Evolutionary conservation across 106 monocot genomes (phyloP).

Genomic region (Allium sativum): DNA sequence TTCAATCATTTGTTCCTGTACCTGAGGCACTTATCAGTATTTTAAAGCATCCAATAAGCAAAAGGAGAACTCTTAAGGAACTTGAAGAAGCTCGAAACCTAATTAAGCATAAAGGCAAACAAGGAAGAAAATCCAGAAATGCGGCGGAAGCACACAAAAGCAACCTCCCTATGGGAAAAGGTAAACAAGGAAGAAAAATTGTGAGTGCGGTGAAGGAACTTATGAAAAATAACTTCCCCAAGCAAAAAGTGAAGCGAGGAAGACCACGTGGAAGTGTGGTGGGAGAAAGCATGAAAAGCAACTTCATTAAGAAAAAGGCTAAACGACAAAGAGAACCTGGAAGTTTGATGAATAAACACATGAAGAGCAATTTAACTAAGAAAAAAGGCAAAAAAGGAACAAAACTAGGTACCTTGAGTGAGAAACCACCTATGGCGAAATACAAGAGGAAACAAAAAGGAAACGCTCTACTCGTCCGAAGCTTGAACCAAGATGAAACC

Average conservation of each 20-base stretch:
- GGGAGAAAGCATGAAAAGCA: not conserved
- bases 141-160: not conserved
- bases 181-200: not conserved
- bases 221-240: conserved; percentile 1
- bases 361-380: not conserved
- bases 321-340: not conserved
- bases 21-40: conserved; percentile 31
- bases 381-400: not conserved
- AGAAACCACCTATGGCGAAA: conserved; percentile 5
- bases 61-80: conserved; percentile 22
- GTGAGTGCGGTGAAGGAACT: not conserved
- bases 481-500: conserved; percentile 24
- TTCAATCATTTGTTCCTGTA: conserved; percentile 19
- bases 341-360: not conserved
- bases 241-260: not conserved
- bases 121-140: not conserved
- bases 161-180: conserved; percentile 1
- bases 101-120: too few species aligned
- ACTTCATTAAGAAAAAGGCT: not conserved
- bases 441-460: conserved; percentile 30
- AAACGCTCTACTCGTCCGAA: conserved; percentile 45
- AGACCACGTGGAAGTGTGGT: not conserved
- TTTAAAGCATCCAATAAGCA: conserved; percentile 43
- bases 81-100: conserved; percentile 5
- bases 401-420: conserved; percentile 4